Conservation (phyloP, 495 filamentous ascomycete genomes). For the Tuber microsphaerosporum region DNA sequence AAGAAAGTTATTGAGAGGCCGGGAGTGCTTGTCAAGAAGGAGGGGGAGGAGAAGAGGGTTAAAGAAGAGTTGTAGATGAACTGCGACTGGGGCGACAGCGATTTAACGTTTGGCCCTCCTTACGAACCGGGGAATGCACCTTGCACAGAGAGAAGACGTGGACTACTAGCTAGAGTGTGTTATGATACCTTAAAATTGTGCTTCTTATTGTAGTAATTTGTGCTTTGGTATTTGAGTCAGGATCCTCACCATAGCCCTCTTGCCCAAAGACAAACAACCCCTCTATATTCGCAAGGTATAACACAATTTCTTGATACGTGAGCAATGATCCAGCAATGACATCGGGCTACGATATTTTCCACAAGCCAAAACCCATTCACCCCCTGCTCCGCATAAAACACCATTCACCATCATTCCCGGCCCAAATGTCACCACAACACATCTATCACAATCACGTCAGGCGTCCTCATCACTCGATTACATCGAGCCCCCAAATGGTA, state of each 20-base stretch:
- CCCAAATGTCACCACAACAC: not conserved
- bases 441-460: not conserved
- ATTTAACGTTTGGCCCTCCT: not conserved
- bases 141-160: not conserved
- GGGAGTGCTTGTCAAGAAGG: not conserved
- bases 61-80: not conserved
- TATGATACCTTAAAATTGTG: not conserved
- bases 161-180: not conserved
- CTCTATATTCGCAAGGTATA: not conserved
- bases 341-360: not conserved
- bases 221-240: no score
- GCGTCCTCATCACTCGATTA: not conserved
- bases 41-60: not conserved
- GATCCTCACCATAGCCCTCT: no score
- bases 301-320: not conserved
- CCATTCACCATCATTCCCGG: not conserved
- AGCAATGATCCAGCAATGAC: not conserved
- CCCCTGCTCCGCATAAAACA: not conserved
- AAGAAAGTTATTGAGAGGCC: slow-evolving; percentile 24
- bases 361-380: not conserved
- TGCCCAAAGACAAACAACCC: no score
- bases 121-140: not conserved
- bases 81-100: not conserved
- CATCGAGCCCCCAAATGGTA: not conserved
- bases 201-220: not conserved